phyloP scores from a whole-genome alignment of 306 rosid genomes.

The Lagenaria siceraria region DNA sequence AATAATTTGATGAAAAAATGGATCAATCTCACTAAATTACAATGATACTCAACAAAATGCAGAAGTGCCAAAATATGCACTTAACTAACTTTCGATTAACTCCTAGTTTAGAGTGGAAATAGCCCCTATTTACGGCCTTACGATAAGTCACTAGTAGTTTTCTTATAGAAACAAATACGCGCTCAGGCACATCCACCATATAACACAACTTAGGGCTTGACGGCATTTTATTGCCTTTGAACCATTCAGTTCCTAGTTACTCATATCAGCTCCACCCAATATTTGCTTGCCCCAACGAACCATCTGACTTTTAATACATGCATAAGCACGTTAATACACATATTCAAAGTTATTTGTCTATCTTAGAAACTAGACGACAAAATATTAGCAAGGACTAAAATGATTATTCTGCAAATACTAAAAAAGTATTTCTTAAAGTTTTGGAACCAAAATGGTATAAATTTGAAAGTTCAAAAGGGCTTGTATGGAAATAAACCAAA shows the following conservation, averaged over 20 bases:
- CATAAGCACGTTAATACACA: background rate
- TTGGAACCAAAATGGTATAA: background rate
- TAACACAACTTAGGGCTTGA: background rate
- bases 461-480: background rate
- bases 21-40: background rate
- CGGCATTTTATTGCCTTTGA: background rate
- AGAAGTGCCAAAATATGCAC: background rate
- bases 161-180: background rate
- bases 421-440: background rate
- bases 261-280: background rate
- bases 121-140: background rate
- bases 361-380: background rate
- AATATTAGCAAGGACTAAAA: background rate
- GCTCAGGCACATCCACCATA: background rate
- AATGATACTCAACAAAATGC: background rate
- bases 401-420: background rate
- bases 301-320: no score
- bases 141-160: background rate
- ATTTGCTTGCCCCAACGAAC: background rate
- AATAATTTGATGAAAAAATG: background rate
- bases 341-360: background rate
- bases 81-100: background rate
- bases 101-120: background rate
- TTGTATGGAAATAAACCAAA: background rate
- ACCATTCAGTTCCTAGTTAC: background rate